Evolutionary conservation across 1,139 yeast species (phyloP).

Genomic region (Yamadazyma songkhlaensis): DNA sequence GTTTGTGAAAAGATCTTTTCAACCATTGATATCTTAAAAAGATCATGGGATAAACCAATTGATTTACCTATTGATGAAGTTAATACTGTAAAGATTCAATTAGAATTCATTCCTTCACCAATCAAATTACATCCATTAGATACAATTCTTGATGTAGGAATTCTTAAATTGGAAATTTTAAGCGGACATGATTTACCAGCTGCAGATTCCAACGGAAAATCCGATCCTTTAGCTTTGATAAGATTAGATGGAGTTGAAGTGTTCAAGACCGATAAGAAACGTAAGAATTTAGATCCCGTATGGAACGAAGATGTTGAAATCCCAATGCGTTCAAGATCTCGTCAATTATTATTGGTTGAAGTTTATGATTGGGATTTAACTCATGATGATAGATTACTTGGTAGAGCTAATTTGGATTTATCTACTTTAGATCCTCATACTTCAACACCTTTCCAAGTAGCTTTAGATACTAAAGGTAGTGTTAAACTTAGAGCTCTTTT

Average conservation of each 20-base stretch:
- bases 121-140: constrained; percentile 55
- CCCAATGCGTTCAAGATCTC: constrained; percentile 61
- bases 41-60: constrained; percentile 45
- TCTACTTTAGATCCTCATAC: constrained; percentile 44
- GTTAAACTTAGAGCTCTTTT: constrained; percentile 53
- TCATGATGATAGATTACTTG: constrained; percentile 62
- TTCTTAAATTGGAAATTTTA: constrained; percentile 51
- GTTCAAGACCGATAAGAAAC: constrained; percentile 56
- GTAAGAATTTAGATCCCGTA: constrained; percentile 64
- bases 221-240: constrained; percentile 64
- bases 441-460: constrained; percentile 44
- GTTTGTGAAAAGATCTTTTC: constrained; percentile 45
- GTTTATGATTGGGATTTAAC: constrained; percentile 78
- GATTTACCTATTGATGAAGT: constrained; percentile 43
- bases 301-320: constrained; percentile 66
- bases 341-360: constrained; percentile 46
- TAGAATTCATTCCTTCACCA: constrained; percentile 61
- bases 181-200: constrained; percentile 53
- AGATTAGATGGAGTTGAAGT: constrained; percentile 53
- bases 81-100: constrained; percentile 43
- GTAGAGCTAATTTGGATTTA: constrained; percentile 49
- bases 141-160: constrained; percentile 66
- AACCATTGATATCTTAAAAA: constrained; percentile 52
- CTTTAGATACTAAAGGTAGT: constrained; percentile 61
- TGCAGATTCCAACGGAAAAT: constrained; percentile 69